Conservation (phyloP, 176 grass and related monocot genomes). For the Chloris gayana region DNA sequence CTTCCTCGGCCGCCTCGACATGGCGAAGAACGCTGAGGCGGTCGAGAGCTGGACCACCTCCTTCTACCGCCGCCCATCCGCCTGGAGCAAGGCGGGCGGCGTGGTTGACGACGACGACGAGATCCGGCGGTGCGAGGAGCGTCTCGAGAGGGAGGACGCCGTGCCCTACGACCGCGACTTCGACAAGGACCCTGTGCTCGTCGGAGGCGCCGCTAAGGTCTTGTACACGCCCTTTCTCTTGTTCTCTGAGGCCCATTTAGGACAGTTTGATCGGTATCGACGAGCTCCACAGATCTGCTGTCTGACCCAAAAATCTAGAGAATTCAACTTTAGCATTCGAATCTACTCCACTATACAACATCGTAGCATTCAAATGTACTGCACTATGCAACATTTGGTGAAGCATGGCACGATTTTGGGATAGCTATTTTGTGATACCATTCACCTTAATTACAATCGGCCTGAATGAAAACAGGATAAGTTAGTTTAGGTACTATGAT, state of each 20-base stretch:
- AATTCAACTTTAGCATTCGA: neutral
- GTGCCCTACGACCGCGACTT: conserved; percentile 84
- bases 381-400: neutral
- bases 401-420: neutral
- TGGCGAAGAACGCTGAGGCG: conserved; percentile 78
- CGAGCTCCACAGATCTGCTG: neutral
- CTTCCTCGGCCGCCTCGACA: conserved; percentile 84
- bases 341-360: neutral
- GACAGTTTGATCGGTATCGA: neutral
- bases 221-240: neutral
- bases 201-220: conserved; percentile 72
- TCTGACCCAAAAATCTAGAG: neutral
- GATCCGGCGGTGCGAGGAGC: conserved; percentile 57
- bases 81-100: neutral
- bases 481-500: neutral
- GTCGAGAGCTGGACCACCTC: conserved; percentile 83
- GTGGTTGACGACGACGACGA: conserved; percentile 15
- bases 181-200: conserved; percentile 70
- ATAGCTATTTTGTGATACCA: neutral
- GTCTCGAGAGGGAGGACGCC: conserved; percentile 76
- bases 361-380: neutral
- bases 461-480: neutral
- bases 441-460: neutral
- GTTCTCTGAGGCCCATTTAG: conserved; percentile 3
- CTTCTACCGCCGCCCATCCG: conserved; percentile 57